A percentile compares a stretch with the other conserved stretches of the same genome.
Conservation (phyloP, 1,139 yeast genomes). For the Protomyces inouyei region DNA sequence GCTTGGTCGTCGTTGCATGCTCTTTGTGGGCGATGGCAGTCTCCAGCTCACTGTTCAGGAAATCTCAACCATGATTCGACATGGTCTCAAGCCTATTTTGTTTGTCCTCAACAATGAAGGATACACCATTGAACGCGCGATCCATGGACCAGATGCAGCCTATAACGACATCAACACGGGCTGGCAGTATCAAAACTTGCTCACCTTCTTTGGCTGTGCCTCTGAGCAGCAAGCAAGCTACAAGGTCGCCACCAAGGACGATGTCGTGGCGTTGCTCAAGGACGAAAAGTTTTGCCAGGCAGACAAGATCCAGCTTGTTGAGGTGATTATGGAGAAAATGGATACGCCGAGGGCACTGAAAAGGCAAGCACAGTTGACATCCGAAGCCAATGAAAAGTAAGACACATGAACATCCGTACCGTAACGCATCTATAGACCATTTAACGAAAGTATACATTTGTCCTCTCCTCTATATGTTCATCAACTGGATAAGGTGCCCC, state of each 20-base stretch:
- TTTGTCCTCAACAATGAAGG: conserved; percentile 76
- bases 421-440: neutral
- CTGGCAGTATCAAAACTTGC: conserved; percentile 72
- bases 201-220: conserved; percentile 64
- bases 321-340: conserved; percentile 52
- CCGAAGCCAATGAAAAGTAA: conserved; percentile 29
- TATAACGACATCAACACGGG: conserved; percentile 74
- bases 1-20: conserved; percentile 53
- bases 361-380: conserved; percentile 33
- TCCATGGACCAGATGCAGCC: conserved; percentile 66
- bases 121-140: conserved; percentile 79
- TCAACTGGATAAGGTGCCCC: neutral
- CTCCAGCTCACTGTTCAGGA: conserved; percentile 90
- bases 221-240: conserved; percentile 43
- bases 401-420: neutral
- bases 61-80: conserved; percentile 61
- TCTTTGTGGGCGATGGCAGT: conserved; percentile 85
- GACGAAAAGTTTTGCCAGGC: conserved; percentile 39
- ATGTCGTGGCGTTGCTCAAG: conserved; percentile 42
- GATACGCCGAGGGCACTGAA: conserved; percentile 59
- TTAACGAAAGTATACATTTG: neutral
- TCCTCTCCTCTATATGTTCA: neutral
- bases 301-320: conserved; percentile 51
- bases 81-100: conserved; percentile 57
- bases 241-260: conserved; percentile 40